Base-by-base conservation (phyloP, 768 basidiomycete genomes). In the Amylocystis lapponica region DNA sequence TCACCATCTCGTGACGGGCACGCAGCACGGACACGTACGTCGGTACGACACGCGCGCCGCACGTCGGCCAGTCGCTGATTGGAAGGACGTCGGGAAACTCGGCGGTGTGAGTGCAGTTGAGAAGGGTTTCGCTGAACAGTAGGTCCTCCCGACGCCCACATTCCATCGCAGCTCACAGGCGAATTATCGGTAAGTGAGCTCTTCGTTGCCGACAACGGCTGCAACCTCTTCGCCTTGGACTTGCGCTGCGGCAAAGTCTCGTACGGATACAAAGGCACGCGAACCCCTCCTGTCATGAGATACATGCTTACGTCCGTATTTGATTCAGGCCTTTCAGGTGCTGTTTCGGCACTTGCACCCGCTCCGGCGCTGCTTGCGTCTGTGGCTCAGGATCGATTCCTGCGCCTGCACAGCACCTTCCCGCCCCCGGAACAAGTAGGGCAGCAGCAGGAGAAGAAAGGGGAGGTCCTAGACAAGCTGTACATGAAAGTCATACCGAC, bases 31-130 rank as follows among this genome's bases (percentile, higher is more conserved):
- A 16, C 74, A 86, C 51, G 65, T 92, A 5, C 78, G 83, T 34
- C 72, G 76, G 31, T 93, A 93, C 53, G 90, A 93, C 53, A 83
- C 79, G 1, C 78, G 86, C 39, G 70, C 78, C 7, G 78, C 75
- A 19, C 75, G 77, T 14, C 70, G 77, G 31, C 89, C 89, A 14
- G 71, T 82, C n/a, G 66, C 74, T 19, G 72, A 83, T 48, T 90
- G 86, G 74, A 73, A 71, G 35, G 67, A 67, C 11, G 56, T 86
- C 12, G 73, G 68, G 8, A 81, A 81, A 56, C 67, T 66, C 2
- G 81, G 79, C 21, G 86, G 83, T 8, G 64, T 91, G 11, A 75
- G 69, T 42, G 52, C 67, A 14, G 56, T 90, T 2, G 75, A 81
- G 52, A 70, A 69, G 32, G 85, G 87, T 12, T 55, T 66, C 2